Percentiles rank a stretch among this genome's conserved stretches.
Conservation (phyloP, 192 early-diverging fungal genomes). For the Coemansia sp. region DNA sequence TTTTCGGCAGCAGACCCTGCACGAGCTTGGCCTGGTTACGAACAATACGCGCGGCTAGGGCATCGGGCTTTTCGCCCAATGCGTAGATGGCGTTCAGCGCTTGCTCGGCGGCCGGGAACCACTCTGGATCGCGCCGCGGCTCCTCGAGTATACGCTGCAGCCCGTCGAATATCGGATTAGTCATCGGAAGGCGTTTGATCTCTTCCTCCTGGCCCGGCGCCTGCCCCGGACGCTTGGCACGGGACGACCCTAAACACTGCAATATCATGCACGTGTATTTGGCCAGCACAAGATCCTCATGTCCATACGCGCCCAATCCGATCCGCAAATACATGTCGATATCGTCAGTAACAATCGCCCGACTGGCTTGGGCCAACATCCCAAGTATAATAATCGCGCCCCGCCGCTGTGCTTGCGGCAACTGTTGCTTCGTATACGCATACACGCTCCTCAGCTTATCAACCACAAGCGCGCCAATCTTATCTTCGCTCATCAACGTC, state of each 20-base stretch:
- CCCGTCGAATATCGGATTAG: constrained; percentile 60
- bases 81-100: constrained; percentile 91
- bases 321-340: constrained; percentile 79
- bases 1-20: constrained; percentile 53
- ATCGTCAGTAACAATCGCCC: constrained; percentile 80
- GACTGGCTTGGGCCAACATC: constrained; percentile 88
- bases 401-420: constrained; percentile 71
- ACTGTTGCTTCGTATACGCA: constrained; percentile 61
- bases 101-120: constrained; percentile 93
- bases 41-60: constrained; percentile 75
- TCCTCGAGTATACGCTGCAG: constrained; percentile 55
- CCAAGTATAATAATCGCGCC: constrained; percentile 90
- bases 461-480: constrained; percentile 67
- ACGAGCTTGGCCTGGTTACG: constrained; percentile 64
- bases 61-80: constrained; percentile 88
- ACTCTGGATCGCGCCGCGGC: constrained; percentile 47
- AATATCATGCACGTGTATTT: constrained; percentile 91
- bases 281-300: constrained; percentile 79
- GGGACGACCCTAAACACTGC: constrained; percentile 67
- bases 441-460: constrained; percentile 84
- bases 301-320: constrained; percentile 82
- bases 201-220: constrained; percentile 24
- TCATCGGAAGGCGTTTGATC: constrained; percentile 56
- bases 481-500: constrained; percentile 65
- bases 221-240: constrained; percentile 19